Conservation (phyloP, 169 alveolate species). For the Plasmodium billcollinsi region DNA sequence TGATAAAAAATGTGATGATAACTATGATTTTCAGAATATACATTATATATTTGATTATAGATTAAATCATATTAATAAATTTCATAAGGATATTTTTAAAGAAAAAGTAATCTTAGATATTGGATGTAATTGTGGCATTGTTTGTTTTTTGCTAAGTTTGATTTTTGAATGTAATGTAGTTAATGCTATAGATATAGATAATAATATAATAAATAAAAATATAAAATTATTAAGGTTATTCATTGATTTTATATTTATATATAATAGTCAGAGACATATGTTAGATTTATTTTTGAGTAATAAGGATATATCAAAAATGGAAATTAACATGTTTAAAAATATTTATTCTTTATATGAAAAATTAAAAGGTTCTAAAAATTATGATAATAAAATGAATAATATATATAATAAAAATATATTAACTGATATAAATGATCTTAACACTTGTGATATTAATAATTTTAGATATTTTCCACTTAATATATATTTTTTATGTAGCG, state of each 20-base stretch:
- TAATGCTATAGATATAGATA: conserved; percentile 70
- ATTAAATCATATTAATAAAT: conserved; percentile 25
- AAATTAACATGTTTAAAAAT: conserved; percentile 22
- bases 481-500: conserved; percentile 42
- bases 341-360: conserved; percentile 26
- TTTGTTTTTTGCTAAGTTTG: conserved; percentile 46
- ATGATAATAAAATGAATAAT: not conserved
- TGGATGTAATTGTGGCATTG: conserved; percentile 59
- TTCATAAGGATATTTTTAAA: conserved; percentile 29
- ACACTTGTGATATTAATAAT: not conserved
- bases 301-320: conserved; percentile 4
- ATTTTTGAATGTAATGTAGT: conserved; percentile 42
- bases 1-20: not conserved
- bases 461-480: conserved; percentile 29
- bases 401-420: not conserved
- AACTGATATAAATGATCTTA: not conserved
- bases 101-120: conserved; percentile 42
- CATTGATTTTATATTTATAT: conserved; percentile 37
- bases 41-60: conserved; percentile 30
- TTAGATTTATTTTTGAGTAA: conserved; percentile 27
- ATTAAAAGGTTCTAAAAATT: not conserved
- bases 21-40: not conserved
- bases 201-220: conserved; percentile 26
- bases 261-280: conserved; percentile 44
- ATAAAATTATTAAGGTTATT: conserved; percentile 23